Base-by-base conservation (phyloP, 345 rosid species). In the Zanthoxylum bungeanum region DNA sequence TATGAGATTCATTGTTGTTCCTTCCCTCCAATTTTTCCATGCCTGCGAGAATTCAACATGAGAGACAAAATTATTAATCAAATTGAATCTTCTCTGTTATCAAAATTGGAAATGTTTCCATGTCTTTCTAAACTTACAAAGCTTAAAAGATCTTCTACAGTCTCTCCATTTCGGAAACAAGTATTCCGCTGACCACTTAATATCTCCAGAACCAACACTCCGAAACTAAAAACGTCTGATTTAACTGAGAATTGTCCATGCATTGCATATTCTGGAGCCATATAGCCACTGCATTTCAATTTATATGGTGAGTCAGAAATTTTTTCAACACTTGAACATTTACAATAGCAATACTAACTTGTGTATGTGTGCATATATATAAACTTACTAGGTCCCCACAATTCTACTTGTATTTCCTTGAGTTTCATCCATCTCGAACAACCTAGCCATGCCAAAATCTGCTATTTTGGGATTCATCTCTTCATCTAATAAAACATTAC, bases 361-460 rank as follows among this genome's bases (percentile, higher is more conserved):
- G 11, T 1, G n/a, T n/a, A n/a, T n/a, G n/a, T n/a, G n/a, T n/a
- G n/a, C n/a, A 6, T 30, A 39, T 24, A 30, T 7, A 10, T 3
- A 2, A 11, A 55, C 85, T 70, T 82, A 85, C 85, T 78, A 78
- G 0, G 86, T 85, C 14, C 89, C 88, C 5, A 77, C 82, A 8
- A 85, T 80, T 78, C 76, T 78, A 7, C 36, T 83, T 0, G 86
- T 80, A 37, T 75, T 28, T 1, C 37, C 84, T 19, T 83, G 85
- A 39, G 84, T 76, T 75, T 87, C 73, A 64, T 85, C 83, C 49
- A 47, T 9, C 9, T 62, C 62, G 5, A 83, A 79, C 1, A 87
- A 10, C 49, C 75, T 85, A 0, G 88, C 88, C 82, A 83, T 85
- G 28, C 86, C 86, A 0, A 87, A 87, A 70, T 83, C 84, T 33